phyloP scores from a whole-genome alignment of 2,329 filamentous ascomycete species.

The Colletotrichum sp. region DNA sequence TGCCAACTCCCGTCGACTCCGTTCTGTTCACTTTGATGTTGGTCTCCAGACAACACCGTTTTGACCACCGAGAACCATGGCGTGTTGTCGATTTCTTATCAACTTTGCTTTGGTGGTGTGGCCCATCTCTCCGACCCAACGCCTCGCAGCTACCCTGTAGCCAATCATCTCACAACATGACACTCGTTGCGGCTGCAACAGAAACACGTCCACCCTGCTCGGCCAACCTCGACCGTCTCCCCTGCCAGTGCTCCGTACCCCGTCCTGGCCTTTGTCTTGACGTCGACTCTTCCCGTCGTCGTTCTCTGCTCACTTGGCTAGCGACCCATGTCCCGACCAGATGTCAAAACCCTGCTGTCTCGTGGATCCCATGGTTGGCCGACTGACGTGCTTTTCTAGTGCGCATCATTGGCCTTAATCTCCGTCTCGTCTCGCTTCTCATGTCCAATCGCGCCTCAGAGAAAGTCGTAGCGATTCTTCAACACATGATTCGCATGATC shows the following conservation, averaged over 20 bases:
- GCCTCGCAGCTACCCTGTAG: slow-evolving; percentile 25
- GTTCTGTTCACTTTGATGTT: not conserved
- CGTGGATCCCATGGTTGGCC: not conserved
- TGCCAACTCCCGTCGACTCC: slow-evolving; percentile 1
- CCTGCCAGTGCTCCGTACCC: not conserved
- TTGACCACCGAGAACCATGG: not conserved
- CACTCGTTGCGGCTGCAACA: slow-evolving; percentile 32
- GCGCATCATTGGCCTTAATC: slow-evolving; percentile 8
- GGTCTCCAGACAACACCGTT: not conserved
- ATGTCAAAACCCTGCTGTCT: not conserved
- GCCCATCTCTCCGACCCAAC: slow-evolving; percentile 25
- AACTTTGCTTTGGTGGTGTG: not conserved
- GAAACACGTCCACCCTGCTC: slow-evolving; percentile 30
- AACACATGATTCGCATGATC: slow-evolving; percentile 38
- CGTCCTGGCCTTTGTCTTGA: slow-evolving; percentile 13
- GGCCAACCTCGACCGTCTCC: slow-evolving; percentile 15
- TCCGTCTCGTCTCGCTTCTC: not conserved
- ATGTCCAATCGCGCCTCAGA: not conserved
- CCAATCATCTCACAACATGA: slow-evolving; percentile 30
- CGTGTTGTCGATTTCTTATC: slow-evolving; percentile 8
- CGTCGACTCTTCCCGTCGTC: not conserved
- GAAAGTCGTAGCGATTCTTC: slow-evolving; percentile 23
- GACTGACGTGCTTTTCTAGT: slow-evolving; percentile 3
- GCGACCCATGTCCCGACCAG: not conserved
- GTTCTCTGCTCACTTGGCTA: not conserved